Evolutionary conservation across 1,284 basidiomycete genomes (phyloP), one percentile per base, ranked within the genome.

Genomic region (Pulveroboletus sp.): DNA sequence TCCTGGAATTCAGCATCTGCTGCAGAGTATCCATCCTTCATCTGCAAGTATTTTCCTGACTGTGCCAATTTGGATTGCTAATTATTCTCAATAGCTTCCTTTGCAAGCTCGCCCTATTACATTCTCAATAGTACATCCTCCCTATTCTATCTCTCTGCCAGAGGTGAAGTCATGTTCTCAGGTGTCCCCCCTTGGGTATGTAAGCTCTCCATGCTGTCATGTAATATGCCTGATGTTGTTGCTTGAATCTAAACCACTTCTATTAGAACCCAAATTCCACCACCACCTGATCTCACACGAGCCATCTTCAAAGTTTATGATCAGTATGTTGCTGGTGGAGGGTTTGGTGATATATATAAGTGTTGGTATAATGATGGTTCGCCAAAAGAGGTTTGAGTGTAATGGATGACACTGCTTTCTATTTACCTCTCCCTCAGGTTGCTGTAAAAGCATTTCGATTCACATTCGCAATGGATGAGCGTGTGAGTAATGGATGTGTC

Each of bases 401-500:
- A 7, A 11, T 26, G 7, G n/a, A 33, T 11, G 17, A 14, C 6
- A 6, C 14, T 29, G 2, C 20, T 15, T 20, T 6, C 1, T 8
- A 10, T n/a, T 36, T 0, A 22, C 24, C 7, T 4, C 26, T n/a
- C 20, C 1, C 14, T 25, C 31, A 65, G 57, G 63, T 65, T 5
- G 63, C 61, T 10, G 60, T 67, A 1, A 65, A 67, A 35, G 24
- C 51, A 1, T 49, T 65, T 2, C 49, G 52, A 25, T 55, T 52
- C 9, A 46, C 0, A 1, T 28, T 48, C 12, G 15, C 20, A 10
- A 15, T 43, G 4, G 36, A 61, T 8, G 35, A 35, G 20, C 22
- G 51, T 29, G 0, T 10, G 2, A 9, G 5, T 20, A 5, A 46
- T 18, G 47, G 9, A 4, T 25, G 38, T 2, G 0, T 2, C 2